phyloP scores from a whole-genome alignment of 208 protist genomes.

The Trypanosoma theileri region DNA sequence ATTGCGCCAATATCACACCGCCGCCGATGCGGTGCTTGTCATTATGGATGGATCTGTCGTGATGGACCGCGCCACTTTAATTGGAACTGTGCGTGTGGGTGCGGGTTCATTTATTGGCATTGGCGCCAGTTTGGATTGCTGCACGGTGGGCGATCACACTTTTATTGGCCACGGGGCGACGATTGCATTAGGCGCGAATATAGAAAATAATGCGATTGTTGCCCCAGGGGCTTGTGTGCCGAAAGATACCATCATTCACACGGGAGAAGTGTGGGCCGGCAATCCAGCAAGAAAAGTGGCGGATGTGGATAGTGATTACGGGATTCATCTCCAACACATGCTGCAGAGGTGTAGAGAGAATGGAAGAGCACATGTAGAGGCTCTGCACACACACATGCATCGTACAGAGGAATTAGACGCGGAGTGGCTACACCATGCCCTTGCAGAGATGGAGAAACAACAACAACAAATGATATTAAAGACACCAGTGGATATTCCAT shows the following conservation, averaged over 20 bases:
- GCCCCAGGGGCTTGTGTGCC: slow-evolving; percentile 78
- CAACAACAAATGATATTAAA: slow-evolving; percentile 83
- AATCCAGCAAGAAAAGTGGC: slow-evolving; percentile 84
- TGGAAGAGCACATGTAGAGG: slow-evolving; percentile 58
- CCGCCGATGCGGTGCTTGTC: slow-evolving; percentile 52
- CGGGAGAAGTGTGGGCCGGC: slow-evolving; percentile 91
- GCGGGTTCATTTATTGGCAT: slow-evolving; percentile 60
- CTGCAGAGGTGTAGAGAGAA: slow-evolving; percentile 60
- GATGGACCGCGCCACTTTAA: slow-evolving; percentile 83
- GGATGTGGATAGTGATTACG: slow-evolving; percentile 78
- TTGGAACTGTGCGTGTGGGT: slow-evolving; percentile 77
- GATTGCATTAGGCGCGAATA: slow-evolving; percentile 74
- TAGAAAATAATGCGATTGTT: slow-evolving; percentile 87
- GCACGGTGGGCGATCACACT: slow-evolving; percentile 77
- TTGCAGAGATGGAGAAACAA: slow-evolving; percentile 74
- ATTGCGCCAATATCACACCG: slow-evolving; percentile 83
- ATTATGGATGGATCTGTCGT: slow-evolving; percentile 68
- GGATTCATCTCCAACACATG: slow-evolving; percentile 58
- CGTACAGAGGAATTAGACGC: slow-evolving; percentile 62
- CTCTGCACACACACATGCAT: slow-evolving; percentile 74
- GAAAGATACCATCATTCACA: slow-evolving; percentile 83
- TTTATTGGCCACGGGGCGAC: slow-evolving; percentile 83
- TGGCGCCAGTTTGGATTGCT: slow-evolving; percentile 81
- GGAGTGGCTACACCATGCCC: slow-evolving; percentile 65
- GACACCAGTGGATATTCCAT: slow-evolving; percentile 75